phyloP scores from a whole-genome alignment of 129 eudicot species.

The Heracleum sosnowskyi region DNA sequence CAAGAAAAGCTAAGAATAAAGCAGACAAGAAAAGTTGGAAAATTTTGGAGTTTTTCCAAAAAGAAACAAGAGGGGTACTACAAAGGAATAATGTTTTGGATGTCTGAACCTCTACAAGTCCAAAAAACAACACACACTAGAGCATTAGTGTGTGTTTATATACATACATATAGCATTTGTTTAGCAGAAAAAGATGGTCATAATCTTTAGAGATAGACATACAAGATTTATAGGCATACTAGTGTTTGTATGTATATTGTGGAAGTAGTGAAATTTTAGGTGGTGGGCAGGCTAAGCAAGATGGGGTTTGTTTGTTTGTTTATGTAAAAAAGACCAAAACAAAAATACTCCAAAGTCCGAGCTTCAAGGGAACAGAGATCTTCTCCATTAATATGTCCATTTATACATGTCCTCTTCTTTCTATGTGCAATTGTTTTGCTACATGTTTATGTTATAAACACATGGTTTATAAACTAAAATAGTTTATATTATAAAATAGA shows the following conservation, averaged over 20 bases:
- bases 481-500: too few relatives aligned
- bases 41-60: constrained; percentile 21
- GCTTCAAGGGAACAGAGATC: constrained; percentile 46
- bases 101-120: constrained; percentile 33
- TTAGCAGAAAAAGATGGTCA: constrained; percentile 24
- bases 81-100: constrained; percentile 22
- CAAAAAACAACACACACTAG: constrained; percentile 12
- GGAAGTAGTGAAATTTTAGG: constrained; percentile 3
- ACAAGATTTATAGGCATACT: constrained; percentile 14
- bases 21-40: neutral
- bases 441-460: neutral
- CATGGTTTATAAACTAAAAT: neutral
- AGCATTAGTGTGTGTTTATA: neutral
- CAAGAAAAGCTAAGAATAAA: constrained; percentile 6
- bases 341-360: constrained; percentile 20
- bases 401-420: constrained; percentile 6
- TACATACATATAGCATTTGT: neutral
- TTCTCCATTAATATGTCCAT: constrained; percentile 33
- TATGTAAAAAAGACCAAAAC: constrained; percentile 30
- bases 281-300: constrained; percentile 10
- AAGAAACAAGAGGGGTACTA: constrained; percentile 27
- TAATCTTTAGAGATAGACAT: constrained; percentile 26
- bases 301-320: constrained; percentile 25
- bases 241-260: neutral
- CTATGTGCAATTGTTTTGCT: neutral